phyloP scores from a whole-genome alignment of 352 stramenopile species.

The Globisporangium nagaii region DNA sequence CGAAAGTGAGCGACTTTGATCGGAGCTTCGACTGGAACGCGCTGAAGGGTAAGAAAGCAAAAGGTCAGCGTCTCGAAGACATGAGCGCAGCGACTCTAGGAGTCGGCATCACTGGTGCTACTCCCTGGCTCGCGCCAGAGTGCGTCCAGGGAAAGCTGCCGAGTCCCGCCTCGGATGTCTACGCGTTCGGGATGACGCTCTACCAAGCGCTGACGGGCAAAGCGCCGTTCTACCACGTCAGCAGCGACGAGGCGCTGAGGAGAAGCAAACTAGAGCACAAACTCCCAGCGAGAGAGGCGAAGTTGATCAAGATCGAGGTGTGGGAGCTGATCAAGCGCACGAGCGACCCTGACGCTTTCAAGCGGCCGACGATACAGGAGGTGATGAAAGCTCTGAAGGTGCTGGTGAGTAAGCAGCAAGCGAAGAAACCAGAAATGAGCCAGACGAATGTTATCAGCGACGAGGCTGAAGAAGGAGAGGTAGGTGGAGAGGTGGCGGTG shows the following conservation, averaged over 20 bases:
- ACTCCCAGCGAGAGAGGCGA: background rate
- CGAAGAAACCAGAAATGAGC: too few relatives aligned
- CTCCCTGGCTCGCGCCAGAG: slow-evolving; percentile 11
- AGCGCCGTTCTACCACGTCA: slow-evolving; percentile 7
- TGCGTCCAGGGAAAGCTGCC: slow-evolving; percentile 12
- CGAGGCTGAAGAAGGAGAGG: too few relatives aligned
- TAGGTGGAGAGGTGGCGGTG: too few relatives aligned
- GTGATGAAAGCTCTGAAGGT: too few relatives aligned
- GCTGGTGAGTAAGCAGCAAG: too few relatives aligned
- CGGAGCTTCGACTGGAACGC: slow-evolving; percentile 9
- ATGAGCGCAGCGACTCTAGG: background rate
- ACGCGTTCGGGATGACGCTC: slow-evolving; percentile 18
- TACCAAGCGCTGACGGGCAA: slow-evolving; percentile 11
- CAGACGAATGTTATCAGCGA: too few relatives aligned
- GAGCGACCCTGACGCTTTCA: background rate
- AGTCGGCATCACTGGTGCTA: slow-evolving; percentile 4
- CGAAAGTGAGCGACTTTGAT: slow-evolving; percentile 18
- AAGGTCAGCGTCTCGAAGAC: background rate
- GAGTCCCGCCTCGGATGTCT: slow-evolving; percentile 13
- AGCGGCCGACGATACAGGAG: background rate
- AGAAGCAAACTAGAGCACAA: background rate
- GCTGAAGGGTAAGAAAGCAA: slow-evolving; percentile 1
- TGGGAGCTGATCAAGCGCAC: slow-evolving; percentile 2
- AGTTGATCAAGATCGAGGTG: background rate
- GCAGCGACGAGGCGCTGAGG: background rate